Conservation (phyloP, 2,329 filamentous ascomycete species). For the Penicillium sp. region DNA sequence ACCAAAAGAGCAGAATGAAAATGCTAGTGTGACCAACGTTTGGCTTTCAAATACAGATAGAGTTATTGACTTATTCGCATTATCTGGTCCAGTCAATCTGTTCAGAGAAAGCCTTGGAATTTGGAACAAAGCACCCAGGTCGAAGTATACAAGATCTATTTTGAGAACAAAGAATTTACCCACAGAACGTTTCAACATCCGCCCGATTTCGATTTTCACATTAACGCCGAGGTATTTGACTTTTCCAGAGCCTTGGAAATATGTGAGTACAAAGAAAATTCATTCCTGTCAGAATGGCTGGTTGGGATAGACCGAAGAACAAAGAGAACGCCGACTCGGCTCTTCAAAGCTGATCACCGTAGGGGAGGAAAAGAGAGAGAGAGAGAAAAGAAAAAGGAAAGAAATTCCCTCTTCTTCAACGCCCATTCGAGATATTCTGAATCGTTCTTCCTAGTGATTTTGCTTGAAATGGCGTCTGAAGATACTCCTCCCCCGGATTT, state of each 20-base stretch:
- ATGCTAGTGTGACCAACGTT: background rate
- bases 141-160: constrained; percentile 1
- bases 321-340: background rate
- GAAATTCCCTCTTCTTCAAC: background rate
- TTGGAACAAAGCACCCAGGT: constrained; percentile 1
- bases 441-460: background rate
- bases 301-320: background rate
- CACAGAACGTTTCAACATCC: background rate
- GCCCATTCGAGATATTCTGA: background rate
- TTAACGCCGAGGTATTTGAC: background rate
- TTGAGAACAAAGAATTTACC: constrained; percentile 4
- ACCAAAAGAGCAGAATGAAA: background rate
- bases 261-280: background rate
- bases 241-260: background rate
- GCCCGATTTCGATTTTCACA: background rate
- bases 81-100: background rate
- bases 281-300: background rate
- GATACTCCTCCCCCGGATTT: background rate
- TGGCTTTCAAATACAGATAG: background rate
- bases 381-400: background rate
- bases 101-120: background rate
- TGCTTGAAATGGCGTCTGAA: background rate
- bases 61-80: too few relatives aligned
- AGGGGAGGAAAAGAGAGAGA: background rate
- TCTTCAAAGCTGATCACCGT: background rate